Evolutionary conservation across 139 green algal genomes (phyloP), one percentile per base, ranked within the genome.

Genomic region (Tetratostichococcus sp.): DNA sequence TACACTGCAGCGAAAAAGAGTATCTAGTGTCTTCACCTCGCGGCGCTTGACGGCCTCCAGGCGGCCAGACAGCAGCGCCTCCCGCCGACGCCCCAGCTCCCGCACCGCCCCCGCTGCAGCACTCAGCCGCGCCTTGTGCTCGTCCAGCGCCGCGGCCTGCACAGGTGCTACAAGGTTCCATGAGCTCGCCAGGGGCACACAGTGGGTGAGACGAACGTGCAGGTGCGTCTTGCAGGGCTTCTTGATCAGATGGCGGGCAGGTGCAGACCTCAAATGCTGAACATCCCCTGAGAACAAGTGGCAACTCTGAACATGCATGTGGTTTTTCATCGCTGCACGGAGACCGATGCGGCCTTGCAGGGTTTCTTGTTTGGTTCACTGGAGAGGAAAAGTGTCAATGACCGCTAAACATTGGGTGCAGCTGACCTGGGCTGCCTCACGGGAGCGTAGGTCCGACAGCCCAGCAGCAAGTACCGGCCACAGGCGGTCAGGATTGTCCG

Each of bases 381-480:
- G n/a, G n/a, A n/a, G n/a, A n/a, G n/a, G n/a, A n/a, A n/a, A n/a
- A n/a, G n/a, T n/a, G n/a, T n/a, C n/a, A n/a, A n/a, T n/a, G n/a
- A n/a, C n/a, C n/a, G n/a, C n/a, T n/a, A n/a, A n/a, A n/a, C n/a
- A n/a, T n/a, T n/a, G 77, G 77, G 1, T 67, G 28, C 30, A 79
- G n/a, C n/a, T n/a, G n/a, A n/a, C 81, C 79, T 91, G 85, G 16
- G 77, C 78, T 31, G 77, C 72, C 1, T 77, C 79, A 30, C 90
- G 82, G 14, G 71, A 77, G 28, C 91, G 65, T 35, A 95, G 79
- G 77, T 91, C 90, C 21, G 79, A 82, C 75, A 92, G 91, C 26
- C 90, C 90, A 31, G 77, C 50, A 0, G 86, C 89, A 22, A 72
- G 75, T 39, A 94, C 89, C 3, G 90, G 90, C 90, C 89, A 94